Base-by-base conservation (phyloP, 1,139 yeast species). In the Saccharomyces hybrid region DNA sequence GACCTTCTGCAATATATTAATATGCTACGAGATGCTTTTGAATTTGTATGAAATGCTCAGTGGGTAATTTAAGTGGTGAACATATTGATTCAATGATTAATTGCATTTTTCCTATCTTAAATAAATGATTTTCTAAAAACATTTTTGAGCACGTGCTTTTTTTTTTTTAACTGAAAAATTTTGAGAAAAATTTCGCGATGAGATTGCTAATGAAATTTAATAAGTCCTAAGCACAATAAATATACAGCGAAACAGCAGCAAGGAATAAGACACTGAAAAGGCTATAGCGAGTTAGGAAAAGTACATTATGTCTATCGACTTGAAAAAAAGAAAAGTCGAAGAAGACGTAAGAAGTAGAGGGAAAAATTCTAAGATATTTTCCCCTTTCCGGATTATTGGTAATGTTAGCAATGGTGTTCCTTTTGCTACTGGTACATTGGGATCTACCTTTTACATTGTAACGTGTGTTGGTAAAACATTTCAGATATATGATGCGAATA, bases 401-500 rank as follows among this genome's bases (percentile, higher is more conserved):
- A 84, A 84, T 67, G 88, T 86, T 28, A 77, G 89, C 34, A 88
- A 89, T 66, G 85, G 82, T 32, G 78, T 80, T 1, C 98, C 98
- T 2, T 87, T 90, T 68, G 89, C 97, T 9, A 76, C 90, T 34
- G 96, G 98, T 31, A 83, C 93, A 1, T 77, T 93, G 56, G 99
- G 99, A 55, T 79, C 88, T 16, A 84, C 95, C 0, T 91, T 87
- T 65, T 86, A 91, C 63, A 82, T 89, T 50, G 96, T 88, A 11
- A 91, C 99, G 0, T 84, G 89, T 41, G 96, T 93, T 28, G 99
- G 97, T 4, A 78, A 83, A 56, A 80, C 95, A 1, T 89, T 93
- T 72, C 99, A 93, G 70, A 88, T 93, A 42, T 95, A 88, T 66
- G 99, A 93, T 73, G 96, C 96, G 14, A 82, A 93, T 47, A 89